phyloP scores from a whole-genome alignment of 495 filamentous ascomycete species.

The Hypoxylon cercidicola region DNA sequence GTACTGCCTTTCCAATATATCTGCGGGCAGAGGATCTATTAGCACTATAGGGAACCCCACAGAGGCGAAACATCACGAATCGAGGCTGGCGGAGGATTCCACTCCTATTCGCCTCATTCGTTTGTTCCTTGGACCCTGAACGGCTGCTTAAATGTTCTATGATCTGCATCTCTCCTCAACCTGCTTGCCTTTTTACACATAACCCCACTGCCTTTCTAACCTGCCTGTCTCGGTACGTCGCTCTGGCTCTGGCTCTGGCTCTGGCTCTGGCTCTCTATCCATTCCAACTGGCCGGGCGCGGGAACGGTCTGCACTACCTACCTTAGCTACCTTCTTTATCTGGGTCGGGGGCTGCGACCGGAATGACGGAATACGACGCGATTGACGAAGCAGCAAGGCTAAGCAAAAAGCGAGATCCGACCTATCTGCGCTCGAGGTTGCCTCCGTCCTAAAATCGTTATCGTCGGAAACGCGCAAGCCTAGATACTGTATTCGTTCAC shows the following conservation, averaged over 20 bases:
- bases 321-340: constrained; percentile 38
- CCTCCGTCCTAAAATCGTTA: constrained; percentile 12
- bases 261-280: not conserved
- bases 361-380: constrained; percentile 35
- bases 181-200: constrained; percentile 7
- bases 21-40: constrained; percentile 7
- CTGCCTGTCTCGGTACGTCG: constrained; percentile 33
- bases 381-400: constrained; percentile 36
- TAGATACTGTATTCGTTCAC: not conserved
- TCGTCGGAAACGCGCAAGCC: constrained; percentile 22
- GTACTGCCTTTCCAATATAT: constrained; percentile 11
- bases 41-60: constrained; percentile 29
- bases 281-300: constrained; percentile 9
- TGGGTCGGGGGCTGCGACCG: constrained; percentile 32
- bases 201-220: constrained; percentile 5
- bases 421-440: constrained; percentile 19
- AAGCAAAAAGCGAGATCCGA: constrained; percentile 24
- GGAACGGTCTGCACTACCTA: not conserved
- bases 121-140: constrained; percentile 6
- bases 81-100: constrained; percentile 29
- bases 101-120: not conserved
- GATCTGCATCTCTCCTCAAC: constrained; percentile 7
- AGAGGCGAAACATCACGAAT: constrained; percentile 38
- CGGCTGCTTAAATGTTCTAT: constrained; percentile 6
- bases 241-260: constrained; percentile 18